Evolutionary conservation across 1,139 yeast genomes (phyloP).

Genomic region (Yamadazyma dendronema): DNA sequence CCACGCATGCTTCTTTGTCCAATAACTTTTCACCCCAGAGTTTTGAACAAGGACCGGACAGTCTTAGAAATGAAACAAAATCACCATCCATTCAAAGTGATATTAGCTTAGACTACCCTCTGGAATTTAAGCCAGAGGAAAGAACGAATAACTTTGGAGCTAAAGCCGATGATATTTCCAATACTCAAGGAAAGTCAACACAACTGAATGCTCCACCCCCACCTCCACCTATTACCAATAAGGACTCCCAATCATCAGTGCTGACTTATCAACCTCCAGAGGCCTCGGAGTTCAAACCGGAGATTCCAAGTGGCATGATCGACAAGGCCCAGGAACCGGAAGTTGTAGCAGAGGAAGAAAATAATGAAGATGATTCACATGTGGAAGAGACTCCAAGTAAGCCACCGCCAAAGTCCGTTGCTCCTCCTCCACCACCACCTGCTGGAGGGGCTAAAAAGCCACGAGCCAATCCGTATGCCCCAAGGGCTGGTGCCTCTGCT

Average conservation of each 20-base stretch:
- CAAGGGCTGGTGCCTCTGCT: slow-evolving; percentile 19
- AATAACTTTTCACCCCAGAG: slow-evolving; percentile 26
- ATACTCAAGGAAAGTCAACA: background rate
- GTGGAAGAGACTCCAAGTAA: slow-evolving; percentile 7
- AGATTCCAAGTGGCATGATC: background rate
- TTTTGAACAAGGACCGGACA: slow-evolving; percentile 14
- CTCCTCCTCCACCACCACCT: slow-evolving; percentile 8
- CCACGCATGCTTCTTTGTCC: slow-evolving; percentile 19
- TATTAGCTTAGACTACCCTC: slow-evolving; percentile 31
- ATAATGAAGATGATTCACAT: background rate
- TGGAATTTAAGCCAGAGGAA: slow-evolving; percentile 24
- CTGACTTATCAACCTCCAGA: slow-evolving; percentile 3
- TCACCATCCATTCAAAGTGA: slow-evolving; percentile 36
- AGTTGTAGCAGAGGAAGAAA: background rate
- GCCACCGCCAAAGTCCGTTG: slow-evolving; percentile 10
- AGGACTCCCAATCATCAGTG: slow-evolving; percentile 5
- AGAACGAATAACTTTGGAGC: slow-evolving; percentile 12
- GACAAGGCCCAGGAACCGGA: background rate
- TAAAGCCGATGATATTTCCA: background rate
- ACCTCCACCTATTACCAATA: background rate
- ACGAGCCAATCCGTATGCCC: slow-evolving; percentile 43
- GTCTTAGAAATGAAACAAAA: slow-evolving; percentile 12
- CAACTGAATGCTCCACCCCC: slow-evolving; percentile 9
- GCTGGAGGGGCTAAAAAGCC: slow-evolving; percentile 4
- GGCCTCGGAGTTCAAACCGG: slow-evolving; percentile 2